Evolutionary conservation across 176 grass and related monocot genomes (phyloP), one percentile per base, ranked within the genome.

Genomic region (Themeda triandra): DNA sequence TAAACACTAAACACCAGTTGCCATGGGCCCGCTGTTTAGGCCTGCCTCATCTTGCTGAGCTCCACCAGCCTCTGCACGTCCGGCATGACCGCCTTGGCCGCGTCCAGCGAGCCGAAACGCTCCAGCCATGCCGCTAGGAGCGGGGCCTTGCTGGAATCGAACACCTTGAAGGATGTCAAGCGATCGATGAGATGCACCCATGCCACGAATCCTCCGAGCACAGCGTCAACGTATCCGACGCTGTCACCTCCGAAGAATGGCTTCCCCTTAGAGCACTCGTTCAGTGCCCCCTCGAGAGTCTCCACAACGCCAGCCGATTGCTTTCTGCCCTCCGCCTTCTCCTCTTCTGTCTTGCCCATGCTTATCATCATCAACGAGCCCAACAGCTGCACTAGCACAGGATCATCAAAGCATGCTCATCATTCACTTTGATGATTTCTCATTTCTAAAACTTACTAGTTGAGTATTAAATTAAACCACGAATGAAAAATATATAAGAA

Each of bases 201-300:
- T 0, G 49, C 24, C 18, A 88, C 54, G 18, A 75, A n/a, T 28
- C 39, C 66, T 9, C 90, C 90, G 0, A 92, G 72, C 7, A 45
- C 63, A 10, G 87, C 10, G 66, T 92, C 90, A 0, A 92, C 10
- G 40, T 83, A 91, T 2, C 89, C 89, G 1, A 91, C 69, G 27
- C 63, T 59, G 5, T 88, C 89, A 4, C 89, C 89, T 1, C 86
- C 83, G 29, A 92, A 92, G 83, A 92, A 92, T 6, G 17, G 24
- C 17, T 86, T 86, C 5, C 90, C 83, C 32, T 69, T 30, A 1
- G 81, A 68, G 74, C 83, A 84, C 13, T 86, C 88, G 40, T 41
- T 37, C 1, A 92, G 60, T 0, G 73, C 79, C 13, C 5, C 13
- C 49, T 92, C 90, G 35, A 92, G 27, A 5, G 11, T 10, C 46